Conservation (phyloP, 2,329 filamentous ascomycete species). For the Alternaria longipes region DNA sequence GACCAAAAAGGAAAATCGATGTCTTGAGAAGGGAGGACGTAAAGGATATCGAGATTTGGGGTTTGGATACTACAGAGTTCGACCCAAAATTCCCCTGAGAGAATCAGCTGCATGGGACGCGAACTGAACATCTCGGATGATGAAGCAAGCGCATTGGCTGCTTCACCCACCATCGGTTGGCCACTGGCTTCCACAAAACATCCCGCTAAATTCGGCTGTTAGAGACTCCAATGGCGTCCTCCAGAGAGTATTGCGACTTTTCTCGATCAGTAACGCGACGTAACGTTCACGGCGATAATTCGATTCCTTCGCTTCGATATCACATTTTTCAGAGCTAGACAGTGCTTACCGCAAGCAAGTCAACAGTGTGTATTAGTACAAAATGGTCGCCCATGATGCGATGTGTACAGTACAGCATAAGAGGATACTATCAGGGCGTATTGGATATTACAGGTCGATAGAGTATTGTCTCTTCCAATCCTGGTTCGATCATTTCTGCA, state of each 20-base stretch:
- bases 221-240: not conserved
- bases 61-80: constrained; percentile 52
- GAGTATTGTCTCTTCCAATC: not conserved
- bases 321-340: not conserved
- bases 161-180: not conserved
- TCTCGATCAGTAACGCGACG: not conserved
- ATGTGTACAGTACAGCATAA: not conserved
- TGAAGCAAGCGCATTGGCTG: not conserved
- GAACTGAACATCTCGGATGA: not conserved
- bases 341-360: not conserved
- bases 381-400: not conserved
- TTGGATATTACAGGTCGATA: not conserved
- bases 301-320: not conserved
- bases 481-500: not conserved
- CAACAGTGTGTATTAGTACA: not conserved
- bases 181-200: not conserved
- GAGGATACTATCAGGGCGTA: not conserved
- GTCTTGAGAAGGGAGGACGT: constrained; percentile 49
- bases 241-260: not conserved
- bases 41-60: constrained; percentile 57
- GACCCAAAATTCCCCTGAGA: constrained; percentile 39
- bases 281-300: not conserved
- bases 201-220: not conserved
- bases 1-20: constrained; percentile 45
- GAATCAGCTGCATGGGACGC: not conserved